These are phyloP conservation scores for Leishmania aethiopica DNA, from an alignment of 208 protist species.

Conservation along the genomic window DNA sequence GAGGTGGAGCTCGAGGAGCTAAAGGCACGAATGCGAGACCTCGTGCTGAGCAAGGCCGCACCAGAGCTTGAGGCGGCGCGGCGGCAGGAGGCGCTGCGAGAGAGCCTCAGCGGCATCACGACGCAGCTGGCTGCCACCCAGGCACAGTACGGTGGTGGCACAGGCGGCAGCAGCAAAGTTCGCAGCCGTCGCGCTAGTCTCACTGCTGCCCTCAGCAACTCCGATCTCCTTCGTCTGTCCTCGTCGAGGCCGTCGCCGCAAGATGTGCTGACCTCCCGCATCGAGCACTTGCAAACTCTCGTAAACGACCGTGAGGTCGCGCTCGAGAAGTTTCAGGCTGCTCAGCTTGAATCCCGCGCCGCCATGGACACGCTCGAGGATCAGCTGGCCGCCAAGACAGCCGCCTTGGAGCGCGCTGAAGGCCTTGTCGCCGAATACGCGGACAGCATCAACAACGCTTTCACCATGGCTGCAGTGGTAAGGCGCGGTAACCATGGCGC, in stretches of 20 bases:
- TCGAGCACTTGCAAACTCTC: conserved; percentile 38
- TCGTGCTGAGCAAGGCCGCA: conserved; percentile 22
- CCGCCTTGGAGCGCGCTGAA: conserved; percentile 17
- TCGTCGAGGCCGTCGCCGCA: conserved; percentile 3
- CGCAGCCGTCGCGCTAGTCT: conserved; percentile 8
- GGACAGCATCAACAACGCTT: conserved; percentile 15
- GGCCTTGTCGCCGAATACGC: conserved; percentile 26
- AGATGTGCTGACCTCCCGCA: conserved; percentile 25
- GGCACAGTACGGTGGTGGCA: conserved; percentile 18
- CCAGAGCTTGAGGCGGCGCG: conserved; percentile 31
- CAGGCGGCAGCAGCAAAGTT: neutral
- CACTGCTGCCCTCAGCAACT: neutral
- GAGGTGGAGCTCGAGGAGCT: conserved; percentile 39
- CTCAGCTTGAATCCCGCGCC: conserved; percentile 12
- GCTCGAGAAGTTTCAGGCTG: conserved; percentile 21
- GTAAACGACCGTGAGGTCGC: conserved; percentile 35
- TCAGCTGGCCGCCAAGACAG: conserved; percentile 12
- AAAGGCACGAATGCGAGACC: conserved; percentile 14
- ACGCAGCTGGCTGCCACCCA: conserved; percentile 38
- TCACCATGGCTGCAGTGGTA: neutral
- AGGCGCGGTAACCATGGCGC: neutral
- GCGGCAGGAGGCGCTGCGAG: conserved; percentile 40
- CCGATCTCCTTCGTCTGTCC: neutral
- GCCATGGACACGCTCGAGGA: conserved; percentile 21
- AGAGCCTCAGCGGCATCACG: conserved; percentile 45